These are phyloP conservation scores for Pythium folliculosum DNA, from an alignment of 352 stramenopile genomes.

Conservation along the genomic window DNA sequence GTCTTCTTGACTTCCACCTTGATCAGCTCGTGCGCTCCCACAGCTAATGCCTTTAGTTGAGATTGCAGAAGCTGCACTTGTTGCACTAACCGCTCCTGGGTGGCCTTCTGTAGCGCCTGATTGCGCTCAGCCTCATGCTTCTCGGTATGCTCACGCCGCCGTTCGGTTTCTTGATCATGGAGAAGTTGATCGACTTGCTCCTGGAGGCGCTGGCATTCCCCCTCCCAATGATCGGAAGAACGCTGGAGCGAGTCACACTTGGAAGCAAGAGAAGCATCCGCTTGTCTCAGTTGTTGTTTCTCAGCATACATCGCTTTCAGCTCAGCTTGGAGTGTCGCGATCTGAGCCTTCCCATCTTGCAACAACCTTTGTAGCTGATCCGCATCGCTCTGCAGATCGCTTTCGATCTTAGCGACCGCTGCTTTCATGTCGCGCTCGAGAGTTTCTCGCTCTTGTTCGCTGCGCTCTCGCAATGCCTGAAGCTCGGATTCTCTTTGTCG, in stretches of 20 bases:
- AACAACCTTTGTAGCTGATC: constrained; percentile 23
- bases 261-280: constrained; percentile 9
- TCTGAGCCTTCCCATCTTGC: constrained; percentile 19
- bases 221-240: constrained; percentile 18
- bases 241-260: constrained; percentile 16
- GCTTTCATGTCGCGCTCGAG: constrained; percentile 49
- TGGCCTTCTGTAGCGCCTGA: neutral
- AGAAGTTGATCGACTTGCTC: constrained; percentile 25
- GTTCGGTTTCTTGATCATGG: constrained; percentile 16
- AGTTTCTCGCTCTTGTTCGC: constrained; percentile 37
- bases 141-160: neutral
- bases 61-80: constrained; percentile 21
- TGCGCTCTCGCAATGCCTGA: constrained; percentile 36
- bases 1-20: constrained; percentile 38
- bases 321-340: constrained; percentile 5
- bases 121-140: neutral
- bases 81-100: constrained; percentile 16
- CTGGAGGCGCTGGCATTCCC: constrained; percentile 18
- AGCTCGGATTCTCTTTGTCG: constrained; percentile 41
- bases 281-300: constrained; percentile 6
- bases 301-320: constrained; percentile 2
- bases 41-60: constrained; percentile 20
- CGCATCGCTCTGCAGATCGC: constrained; percentile 41
- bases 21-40: constrained; percentile 22
- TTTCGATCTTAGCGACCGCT: constrained; percentile 39